Evolutionary conservation across 345 rosid genomes (phyloP).

Genomic region (Eucalyptus tenuipes): DNA sequence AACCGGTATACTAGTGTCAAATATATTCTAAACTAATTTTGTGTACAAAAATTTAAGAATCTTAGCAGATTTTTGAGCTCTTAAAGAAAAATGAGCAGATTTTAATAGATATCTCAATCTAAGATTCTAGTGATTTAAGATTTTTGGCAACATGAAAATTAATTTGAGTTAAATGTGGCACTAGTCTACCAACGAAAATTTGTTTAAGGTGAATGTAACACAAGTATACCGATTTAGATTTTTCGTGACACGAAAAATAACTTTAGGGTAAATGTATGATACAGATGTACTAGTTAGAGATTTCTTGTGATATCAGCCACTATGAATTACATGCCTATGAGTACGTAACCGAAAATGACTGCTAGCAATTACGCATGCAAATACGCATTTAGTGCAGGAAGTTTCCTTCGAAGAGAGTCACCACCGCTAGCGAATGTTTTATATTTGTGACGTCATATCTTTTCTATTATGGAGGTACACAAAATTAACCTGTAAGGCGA

Average conservation of each 20-base stretch:
- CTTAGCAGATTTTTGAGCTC: not conserved
- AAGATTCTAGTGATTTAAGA: not conserved
- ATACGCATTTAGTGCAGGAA: not conserved
- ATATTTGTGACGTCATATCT: not conserved
- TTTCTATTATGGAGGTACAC: not conserved
- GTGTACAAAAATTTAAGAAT: not conserved
- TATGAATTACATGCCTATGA: not conserved
- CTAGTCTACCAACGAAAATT: not conserved
- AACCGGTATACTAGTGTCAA: not conserved
- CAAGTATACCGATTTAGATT: fast-evolving
- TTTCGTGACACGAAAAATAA: not conserved
- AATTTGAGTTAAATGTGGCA: not conserved
- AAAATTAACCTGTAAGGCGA: not conserved
- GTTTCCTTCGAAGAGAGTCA: not conserved
- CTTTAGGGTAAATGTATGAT: not conserved
- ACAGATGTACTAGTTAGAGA: fast-evolving
- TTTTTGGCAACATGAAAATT: not conserved
- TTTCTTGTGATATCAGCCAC: not conserved
- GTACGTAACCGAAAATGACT: not conserved
- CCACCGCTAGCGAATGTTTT: not conserved
- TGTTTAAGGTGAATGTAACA: not conserved
- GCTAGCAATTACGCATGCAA: not conserved
- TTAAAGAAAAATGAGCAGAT: not conserved
- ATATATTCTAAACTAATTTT: not conserved
- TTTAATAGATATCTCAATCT: not conserved